phyloP scores from a whole-genome alignment of 306 rosid genomes.

The Trifolium fragiferum region DNA sequence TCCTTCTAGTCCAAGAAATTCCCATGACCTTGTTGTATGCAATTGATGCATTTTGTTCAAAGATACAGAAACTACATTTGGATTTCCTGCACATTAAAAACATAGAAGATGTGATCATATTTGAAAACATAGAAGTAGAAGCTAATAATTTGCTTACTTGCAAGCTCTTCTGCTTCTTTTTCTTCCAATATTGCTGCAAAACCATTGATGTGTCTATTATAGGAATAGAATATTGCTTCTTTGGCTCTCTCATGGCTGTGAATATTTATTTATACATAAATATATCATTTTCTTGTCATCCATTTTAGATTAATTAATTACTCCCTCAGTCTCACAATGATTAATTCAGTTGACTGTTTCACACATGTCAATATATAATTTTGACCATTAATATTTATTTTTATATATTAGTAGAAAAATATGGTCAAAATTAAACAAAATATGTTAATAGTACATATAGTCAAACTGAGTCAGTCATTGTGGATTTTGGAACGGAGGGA shows the following conservation, averaged over 20 bases:
- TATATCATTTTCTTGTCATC: conserved; percentile 1
- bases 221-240: conserved; percentile 58
- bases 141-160: conserved; percentile 41
- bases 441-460: no score
- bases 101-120: not conserved
- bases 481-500: no score
- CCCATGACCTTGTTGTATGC: conserved; percentile 76
- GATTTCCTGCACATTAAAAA: conserved; percentile 49
- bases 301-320: no score
- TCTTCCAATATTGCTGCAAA: conserved; percentile 41
- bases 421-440: no score
- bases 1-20: conserved; percentile 58
- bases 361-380: no score
- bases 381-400: no score
- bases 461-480: no score
- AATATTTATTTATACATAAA: not conserved
- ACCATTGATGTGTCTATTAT: conserved; percentile 41
- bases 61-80: conserved; percentile 64
- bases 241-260: conserved; percentile 55
- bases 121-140: not conserved
- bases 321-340: no score
- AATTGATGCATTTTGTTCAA: conserved; percentile 51
- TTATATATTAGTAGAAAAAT: no score
- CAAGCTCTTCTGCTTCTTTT: conserved; percentile 48
- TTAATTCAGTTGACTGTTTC: no score